These are phyloP conservation scores for Chromera velia DNA, from an alignment of 73 alveolate species.

Conservation along the genomic window DNA sequence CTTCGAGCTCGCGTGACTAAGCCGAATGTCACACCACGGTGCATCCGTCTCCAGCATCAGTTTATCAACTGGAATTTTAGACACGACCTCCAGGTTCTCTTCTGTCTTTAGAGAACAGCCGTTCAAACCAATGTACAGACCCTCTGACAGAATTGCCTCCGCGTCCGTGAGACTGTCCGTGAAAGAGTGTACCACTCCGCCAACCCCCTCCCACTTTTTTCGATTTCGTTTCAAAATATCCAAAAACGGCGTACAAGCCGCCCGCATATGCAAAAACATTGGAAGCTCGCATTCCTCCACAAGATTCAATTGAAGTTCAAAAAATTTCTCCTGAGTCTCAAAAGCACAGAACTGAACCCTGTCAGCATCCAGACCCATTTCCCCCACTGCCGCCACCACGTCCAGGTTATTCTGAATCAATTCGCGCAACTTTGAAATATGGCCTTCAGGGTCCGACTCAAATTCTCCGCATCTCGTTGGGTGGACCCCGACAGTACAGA, in stretches of 20 bases:
- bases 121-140: constrained; percentile 76
- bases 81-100: constrained; percentile 72
- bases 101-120: constrained; percentile 82
- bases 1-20: too few relatives aligned
- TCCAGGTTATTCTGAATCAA: too few relatives aligned
- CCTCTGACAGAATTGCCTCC: constrained; percentile 56
- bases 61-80: constrained; percentile 60
- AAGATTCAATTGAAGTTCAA: too few relatives aligned
- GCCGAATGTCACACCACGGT: constrained; percentile 88
- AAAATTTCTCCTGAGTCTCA: too few relatives aligned
- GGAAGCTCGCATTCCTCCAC: too few relatives aligned
- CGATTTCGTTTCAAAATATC: too few relatives aligned
- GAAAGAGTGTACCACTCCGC: constrained; percentile 47
- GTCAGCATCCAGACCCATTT: constrained; percentile 88
- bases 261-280: too few relatives aligned
- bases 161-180: constrained; percentile 47
- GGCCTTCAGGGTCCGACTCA: not conserved
- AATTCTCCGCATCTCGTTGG: constrained; percentile 38
- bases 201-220: too few relatives aligned
- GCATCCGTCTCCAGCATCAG: constrained; percentile 88
- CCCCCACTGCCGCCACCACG: constrained; percentile 73
- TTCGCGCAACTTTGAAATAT: too few relatives aligned
- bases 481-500: constrained; percentile 27
- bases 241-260: too few relatives aligned
- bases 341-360: constrained; percentile 72